Evolutionary conservation across 2,329 filamentous ascomycete genomes (phyloP), one percentile per base, ranked within the genome.

Genomic region (Neofusicoccum sp.): DNA sequence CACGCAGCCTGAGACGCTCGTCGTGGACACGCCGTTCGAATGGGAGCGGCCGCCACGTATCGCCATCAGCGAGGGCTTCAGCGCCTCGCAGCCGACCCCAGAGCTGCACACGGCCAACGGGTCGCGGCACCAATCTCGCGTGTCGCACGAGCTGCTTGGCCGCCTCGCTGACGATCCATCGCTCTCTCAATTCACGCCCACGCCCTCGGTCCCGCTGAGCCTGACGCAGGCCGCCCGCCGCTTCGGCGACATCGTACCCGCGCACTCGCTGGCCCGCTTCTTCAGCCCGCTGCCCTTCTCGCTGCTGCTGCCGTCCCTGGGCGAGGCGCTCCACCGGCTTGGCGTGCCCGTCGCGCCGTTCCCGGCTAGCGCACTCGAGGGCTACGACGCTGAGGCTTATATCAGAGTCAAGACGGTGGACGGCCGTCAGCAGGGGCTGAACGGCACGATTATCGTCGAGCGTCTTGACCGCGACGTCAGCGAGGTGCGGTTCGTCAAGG

Each of bases 401-500:
- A 83, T 98, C 66, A 88, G 89, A 67, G 84, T 99, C 65, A 89
- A 89, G 73, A 90, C 91, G 45, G 76, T 87, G 2, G 92, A 96
- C 75, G 86, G 87, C 4, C 82, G 92, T 49, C 83, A 87, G 67
- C 92, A 94, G 79, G 83, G 83, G 47, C 73, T 96, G 64, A 88
- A 89, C 71, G 92, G 92, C 11, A 89, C 90, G 71, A 87, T 96
- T 49, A 80, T 91, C 11, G 81, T 95, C 6, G 89, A 94, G 72
- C 85, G 80, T 76, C 83, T 89, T 67, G 84, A 79, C 1, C 80
- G 79, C 16, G 89, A 90, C 65, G 77, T 94, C 36, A 83, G 93
- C 29, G 93, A 97, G 75, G 91, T 97, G 33, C 85, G 92, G 58
- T 98, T 99, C 74, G 86, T 96, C 68, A 99, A 99, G 79, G 85